Conservation (phyloP, 345 rosid species). For the Gynandropsis gynandra region DNA sequence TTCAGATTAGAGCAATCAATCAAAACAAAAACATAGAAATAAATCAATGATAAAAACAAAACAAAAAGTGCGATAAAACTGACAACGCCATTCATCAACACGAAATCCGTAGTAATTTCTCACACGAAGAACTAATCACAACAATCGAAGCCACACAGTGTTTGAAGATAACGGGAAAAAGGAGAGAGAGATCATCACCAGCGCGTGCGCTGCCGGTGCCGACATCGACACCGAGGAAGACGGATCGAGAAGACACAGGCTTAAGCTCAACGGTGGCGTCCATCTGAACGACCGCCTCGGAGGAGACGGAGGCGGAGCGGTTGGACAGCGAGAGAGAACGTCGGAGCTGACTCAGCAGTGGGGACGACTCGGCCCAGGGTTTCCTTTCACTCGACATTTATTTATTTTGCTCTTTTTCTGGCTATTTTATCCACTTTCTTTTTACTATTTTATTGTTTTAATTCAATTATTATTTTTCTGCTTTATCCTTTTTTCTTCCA, state of each 20-base stretch:
- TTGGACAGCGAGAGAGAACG: neutral
- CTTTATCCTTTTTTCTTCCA: too few species aligned
- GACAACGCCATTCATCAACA: neutral
- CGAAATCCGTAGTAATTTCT: too few species aligned
- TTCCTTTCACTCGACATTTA: neutral
- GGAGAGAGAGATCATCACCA: constrained; percentile 32
- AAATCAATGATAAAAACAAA: neutral
- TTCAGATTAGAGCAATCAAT: neutral
- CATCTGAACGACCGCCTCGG: constrained; percentile 41
- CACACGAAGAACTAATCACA: constrained; percentile 5
- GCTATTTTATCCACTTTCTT: too few species aligned
- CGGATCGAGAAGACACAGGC: constrained; percentile 32
- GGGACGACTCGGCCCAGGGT: constrained; percentile 20
- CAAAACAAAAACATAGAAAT: neutral
- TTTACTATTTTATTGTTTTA: too few species aligned
- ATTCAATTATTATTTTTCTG: too few species aligned
- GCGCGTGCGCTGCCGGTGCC: constrained; percentile 99
- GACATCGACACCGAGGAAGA: constrained; percentile 88
- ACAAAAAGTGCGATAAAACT: neutral
- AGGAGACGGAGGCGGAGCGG: neutral
- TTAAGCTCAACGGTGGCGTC: constrained; percentile 27
- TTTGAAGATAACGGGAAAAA: neutral
- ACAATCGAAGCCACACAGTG: neutral
- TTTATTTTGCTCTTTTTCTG: too few species aligned
- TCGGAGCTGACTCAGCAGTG: constrained; percentile 17